These are phyloP conservation scores for Neurospora terricola DNA, from an alignment of 495 filamentous ascomycete species.

Conservation along the genomic window DNA sequence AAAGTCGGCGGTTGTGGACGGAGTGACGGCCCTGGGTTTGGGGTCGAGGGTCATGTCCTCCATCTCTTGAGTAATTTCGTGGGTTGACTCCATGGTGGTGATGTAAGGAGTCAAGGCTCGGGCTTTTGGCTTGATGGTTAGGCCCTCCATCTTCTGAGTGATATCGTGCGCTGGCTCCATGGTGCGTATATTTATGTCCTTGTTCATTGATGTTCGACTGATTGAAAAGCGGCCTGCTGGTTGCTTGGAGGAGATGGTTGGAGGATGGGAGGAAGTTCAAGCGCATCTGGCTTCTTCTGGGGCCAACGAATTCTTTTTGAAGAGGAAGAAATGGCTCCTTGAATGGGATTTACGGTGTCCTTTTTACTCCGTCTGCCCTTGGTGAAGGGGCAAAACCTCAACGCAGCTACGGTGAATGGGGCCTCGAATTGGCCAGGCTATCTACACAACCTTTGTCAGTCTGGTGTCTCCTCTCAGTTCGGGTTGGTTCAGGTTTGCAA, in stretches of 20 bases:
- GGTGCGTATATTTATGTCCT: neutral
- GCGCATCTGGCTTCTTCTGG: neutral
- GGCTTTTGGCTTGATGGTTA: neutral
- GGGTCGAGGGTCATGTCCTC: neutral
- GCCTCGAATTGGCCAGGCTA: neutral
- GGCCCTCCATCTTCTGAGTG: neutral
- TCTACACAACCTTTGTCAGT: neutral
- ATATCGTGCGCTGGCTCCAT: neutral
- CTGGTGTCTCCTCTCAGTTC: neutral
- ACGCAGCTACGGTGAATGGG: neutral
- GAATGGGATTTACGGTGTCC: neutral
- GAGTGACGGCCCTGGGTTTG: neutral
- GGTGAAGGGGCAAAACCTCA: neutral
- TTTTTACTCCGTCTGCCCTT: neutral
- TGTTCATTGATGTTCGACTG: neutral
- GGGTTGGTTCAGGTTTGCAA: neutral
- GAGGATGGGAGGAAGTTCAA: neutral
- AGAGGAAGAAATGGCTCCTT: neutral
- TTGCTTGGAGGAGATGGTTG: neutral
- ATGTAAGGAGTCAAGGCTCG: fast-evolving
- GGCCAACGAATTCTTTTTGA: neutral
- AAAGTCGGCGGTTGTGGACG: no score
- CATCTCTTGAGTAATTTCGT: neutral
- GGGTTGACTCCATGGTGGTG: neutral
- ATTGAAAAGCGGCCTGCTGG: neutral